Base-by-base conservation (phyloP, 2,329 filamentous ascomycete species). In the Penicillium sp. region DNA sequence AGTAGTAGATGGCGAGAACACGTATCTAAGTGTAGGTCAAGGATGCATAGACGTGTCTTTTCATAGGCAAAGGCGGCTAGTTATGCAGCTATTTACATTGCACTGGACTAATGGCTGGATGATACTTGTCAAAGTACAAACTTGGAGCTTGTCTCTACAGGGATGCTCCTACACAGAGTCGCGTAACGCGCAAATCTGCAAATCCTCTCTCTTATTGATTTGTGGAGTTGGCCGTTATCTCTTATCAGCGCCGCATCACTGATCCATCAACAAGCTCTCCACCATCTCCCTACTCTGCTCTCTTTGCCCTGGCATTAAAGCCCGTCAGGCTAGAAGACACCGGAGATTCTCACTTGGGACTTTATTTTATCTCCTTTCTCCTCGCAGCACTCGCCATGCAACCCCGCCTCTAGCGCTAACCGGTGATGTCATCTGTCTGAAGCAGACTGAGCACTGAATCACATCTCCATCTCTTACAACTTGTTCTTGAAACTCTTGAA, bases 371-470 rank as follows among this genome's bases (percentile, higher is more conserved):
- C 27, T 41, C 28, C 26, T 26, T 20, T 40, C n/a, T 45, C 32
- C 18, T 22, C 18, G 20, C 36, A 26, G 29, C 43, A 28, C 41
- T 22, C 34, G 36, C 32, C 23, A 51, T 53, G 48, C 32, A 31
- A 44, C n/a, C 37, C 39, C 18, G 14, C 34, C 31, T 27, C 14
- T 20, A 18, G n/a, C 27, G 20, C 13, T 24, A 45, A 39, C 24
- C 26, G 35, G 52, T 58, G 55, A 58, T 56, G 55, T 57, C 55
- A 57, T 56, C 32, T 24, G 37, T 38, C 43, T 37, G 45, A 43
- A 49, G 42, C 39, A 36, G 47, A 34, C 31, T 40, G 29, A 49
- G 38, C 42, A 46, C 34, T 26, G 29, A 38, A 22, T 37, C n/a
- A n/a, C n/a, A 42, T 24, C 39, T 35, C 20, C 44, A 50, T 28